Percentiles rank a stretch among this genome's conserved stretches.
Conservation (phyloP, 1,139 yeast genomes). For the Debaryomyces psychrophilus region DNA sequence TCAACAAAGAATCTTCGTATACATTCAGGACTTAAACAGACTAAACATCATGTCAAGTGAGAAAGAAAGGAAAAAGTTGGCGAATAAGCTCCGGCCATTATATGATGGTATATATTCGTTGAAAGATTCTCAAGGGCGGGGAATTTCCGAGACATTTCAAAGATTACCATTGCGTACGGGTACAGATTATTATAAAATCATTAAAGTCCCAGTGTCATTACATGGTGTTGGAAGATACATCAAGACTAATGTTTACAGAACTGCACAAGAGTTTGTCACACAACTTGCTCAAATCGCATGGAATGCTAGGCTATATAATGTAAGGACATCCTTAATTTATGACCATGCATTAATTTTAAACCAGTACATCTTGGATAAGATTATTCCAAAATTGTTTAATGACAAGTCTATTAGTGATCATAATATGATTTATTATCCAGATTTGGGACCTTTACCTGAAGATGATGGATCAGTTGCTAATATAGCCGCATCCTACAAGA, state of each 20-base stretch:
- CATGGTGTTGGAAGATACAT: conserved; percentile 47
- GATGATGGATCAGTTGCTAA: conserved; percentile 28
- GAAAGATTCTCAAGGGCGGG: conserved; percentile 46
- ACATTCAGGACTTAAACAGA: neutral
- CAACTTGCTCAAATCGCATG: conserved; percentile 85
- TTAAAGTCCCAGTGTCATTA: conserved; percentile 46
- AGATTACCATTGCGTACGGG: conserved; percentile 56
- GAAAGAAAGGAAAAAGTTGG: conserved; percentile 45
- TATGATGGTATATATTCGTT: conserved; percentile 48
- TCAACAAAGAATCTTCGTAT: conserved; percentile 4
- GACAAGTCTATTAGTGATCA: conserved; percentile 47
- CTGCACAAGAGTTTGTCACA: conserved; percentile 67
- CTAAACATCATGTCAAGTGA: conserved; percentile 28
- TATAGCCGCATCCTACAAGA: conserved; percentile 4
- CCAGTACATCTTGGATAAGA: conserved; percentile 53
- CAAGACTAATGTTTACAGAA: conserved; percentile 54
- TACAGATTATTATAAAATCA: conserved; percentile 49
- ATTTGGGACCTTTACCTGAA: conserved; percentile 73
- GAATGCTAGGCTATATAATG: conserved; percentile 87
- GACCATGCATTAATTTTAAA: conserved; percentile 75
- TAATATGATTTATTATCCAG: conserved; percentile 60
- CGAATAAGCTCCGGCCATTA: conserved; percentile 40
- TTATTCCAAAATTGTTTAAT: conserved; percentile 55
- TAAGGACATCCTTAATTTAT: conserved; percentile 67
- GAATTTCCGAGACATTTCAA: conserved; percentile 52